Evolutionary conservation across 768 basidiomycete genomes (phyloP).

Genomic region (Pleurotus cornucopiae): DNA sequence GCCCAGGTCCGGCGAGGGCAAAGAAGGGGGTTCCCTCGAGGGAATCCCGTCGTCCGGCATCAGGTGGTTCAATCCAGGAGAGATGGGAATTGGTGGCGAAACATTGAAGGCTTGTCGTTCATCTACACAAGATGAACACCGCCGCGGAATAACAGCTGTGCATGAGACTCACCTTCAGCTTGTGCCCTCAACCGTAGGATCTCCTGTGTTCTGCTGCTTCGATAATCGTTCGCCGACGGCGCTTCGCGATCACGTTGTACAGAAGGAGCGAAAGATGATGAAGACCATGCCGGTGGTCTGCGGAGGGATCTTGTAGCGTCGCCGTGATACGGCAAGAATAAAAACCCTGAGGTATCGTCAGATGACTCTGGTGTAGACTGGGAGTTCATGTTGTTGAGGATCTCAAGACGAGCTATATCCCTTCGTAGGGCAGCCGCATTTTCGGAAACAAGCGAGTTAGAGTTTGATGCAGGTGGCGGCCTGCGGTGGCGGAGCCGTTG

Average conservation of each 20-base stretch:
- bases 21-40: neutral
- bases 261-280: neutral
- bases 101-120: neutral
- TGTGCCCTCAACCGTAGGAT: neutral
- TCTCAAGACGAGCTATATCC: conserved; percentile 29
- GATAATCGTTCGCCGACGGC: neutral
- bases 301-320: neutral
- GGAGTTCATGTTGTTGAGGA: conserved; percentile 19
- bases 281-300: neutral
- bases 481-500: conserved; percentile 14
- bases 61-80: neutral
- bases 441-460: conserved; percentile 39
- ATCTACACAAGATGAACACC: neutral
- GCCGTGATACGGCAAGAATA: neutral
- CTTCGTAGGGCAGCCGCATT: conserved; percentile 38
- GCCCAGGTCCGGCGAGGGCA: conserved; percentile 6
- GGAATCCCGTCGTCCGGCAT: neutral
- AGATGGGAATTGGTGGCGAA: neutral
- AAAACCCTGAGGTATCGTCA: neutral
- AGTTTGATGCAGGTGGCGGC: conserved; percentile 20
- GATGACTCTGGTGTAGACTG: neutral
- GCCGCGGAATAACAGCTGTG: neutral
- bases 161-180: neutral
- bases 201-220: neutral
- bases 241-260: neutral